A percentile compares a stretch with the other conserved stretches of the same genome.
phyloP scores from a whole-genome alignment of 108 stramenopile genomes.

The Stephanodiscus minutulus region DNA sequence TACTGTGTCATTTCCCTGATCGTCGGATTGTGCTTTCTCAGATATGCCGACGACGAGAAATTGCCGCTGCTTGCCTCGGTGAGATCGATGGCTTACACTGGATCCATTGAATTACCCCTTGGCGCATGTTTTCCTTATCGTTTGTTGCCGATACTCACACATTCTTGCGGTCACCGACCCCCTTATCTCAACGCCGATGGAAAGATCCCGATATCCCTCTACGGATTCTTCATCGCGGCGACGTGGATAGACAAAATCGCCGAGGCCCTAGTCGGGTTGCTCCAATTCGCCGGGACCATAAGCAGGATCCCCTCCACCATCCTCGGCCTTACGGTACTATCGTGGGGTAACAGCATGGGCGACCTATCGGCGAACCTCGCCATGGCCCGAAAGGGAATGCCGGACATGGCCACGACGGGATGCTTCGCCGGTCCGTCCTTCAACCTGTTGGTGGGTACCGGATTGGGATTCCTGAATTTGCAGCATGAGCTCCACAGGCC shows the following conservation, averaged over 20 bases:
- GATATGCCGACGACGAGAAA: constrained; percentile 46
- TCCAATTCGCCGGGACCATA: constrained; percentile 58
- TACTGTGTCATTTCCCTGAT: constrained; percentile 13
- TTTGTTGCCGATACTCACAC: background rate
- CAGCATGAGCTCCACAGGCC: constrained; percentile 23
- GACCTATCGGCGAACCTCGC: constrained; percentile 74
- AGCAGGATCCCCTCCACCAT: constrained; percentile 52
- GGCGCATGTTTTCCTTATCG: background rate
- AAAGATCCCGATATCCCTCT: constrained; percentile 42
- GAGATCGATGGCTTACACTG: constrained; percentile 6
- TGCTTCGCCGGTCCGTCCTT: constrained; percentile 62
- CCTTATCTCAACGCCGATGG: background rate
- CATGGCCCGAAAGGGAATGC: constrained; percentile 63
- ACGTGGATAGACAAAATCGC: constrained; percentile 77
- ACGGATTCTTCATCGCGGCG: constrained; percentile 59
- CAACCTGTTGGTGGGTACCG: constrained; percentile 74
- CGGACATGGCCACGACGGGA: constrained; percentile 54
- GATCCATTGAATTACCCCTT: background rate
- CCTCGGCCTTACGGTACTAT: constrained; percentile 73
- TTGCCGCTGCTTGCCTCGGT: constrained; percentile 38
- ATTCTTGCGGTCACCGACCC: background rate
- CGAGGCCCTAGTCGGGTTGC: constrained; percentile 54
- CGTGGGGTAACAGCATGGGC: constrained; percentile 78
- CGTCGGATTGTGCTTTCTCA: constrained; percentile 17
- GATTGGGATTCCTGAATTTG: constrained; percentile 35